Conservation (phyloP, 2,329 filamentous ascomycete genomes). For the Colletotrichum paranaense region DNA sequence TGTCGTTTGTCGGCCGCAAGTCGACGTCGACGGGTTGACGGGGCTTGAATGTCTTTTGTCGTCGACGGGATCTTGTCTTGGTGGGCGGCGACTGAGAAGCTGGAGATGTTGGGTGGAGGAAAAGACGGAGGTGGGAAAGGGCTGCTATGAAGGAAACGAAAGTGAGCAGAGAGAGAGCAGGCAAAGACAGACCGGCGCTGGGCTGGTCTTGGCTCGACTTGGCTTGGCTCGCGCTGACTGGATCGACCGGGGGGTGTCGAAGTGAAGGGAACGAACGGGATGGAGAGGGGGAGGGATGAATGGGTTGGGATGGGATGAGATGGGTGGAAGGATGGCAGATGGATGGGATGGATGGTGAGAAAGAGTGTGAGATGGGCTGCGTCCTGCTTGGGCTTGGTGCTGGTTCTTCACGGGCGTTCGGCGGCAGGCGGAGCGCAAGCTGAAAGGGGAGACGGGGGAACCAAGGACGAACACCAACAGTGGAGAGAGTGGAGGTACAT, state of each 20-base stretch:
- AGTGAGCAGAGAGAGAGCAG: slow-evolving; percentile 19
- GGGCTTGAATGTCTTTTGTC: slow-evolving; percentile 28
- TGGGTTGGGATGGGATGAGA: slow-evolving; percentile 1
- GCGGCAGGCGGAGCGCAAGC: slow-evolving; percentile 26
- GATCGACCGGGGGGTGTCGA: background rate
- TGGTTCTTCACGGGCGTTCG: slow-evolving; percentile 14
- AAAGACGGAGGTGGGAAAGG: slow-evolving; percentile 1
- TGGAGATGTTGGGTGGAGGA: slow-evolving; percentile 31
- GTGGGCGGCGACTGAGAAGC: slow-evolving; percentile 9
- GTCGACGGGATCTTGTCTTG: slow-evolving; percentile 10
- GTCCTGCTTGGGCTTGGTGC: slow-evolving; percentile 3
- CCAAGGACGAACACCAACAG: slow-evolving; percentile 9
- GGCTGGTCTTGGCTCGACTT: background rate
- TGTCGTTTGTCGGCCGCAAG: slow-evolving; percentile 9
- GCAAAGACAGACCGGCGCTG: background rate
- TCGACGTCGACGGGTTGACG: slow-evolving; percentile 19
- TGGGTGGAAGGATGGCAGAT: background rate
- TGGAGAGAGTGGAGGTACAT: background rate
- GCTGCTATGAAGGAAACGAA: slow-evolving; percentile 25
- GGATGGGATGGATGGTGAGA: slow-evolving; percentile 19
- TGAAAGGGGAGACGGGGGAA: slow-evolving; percentile 20
- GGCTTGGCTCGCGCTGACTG: slow-evolving; percentile 5
- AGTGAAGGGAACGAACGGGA: slow-evolving; percentile 18
- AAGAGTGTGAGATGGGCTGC: background rate
- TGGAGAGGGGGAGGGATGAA: slow-evolving; percentile 1